A percentile compares a stretch with the other conserved stretches of the same genome.
Evolutionary conservation across 257 asterid species (phyloP).

Genomic region (Catharanthus roseus): DNA sequence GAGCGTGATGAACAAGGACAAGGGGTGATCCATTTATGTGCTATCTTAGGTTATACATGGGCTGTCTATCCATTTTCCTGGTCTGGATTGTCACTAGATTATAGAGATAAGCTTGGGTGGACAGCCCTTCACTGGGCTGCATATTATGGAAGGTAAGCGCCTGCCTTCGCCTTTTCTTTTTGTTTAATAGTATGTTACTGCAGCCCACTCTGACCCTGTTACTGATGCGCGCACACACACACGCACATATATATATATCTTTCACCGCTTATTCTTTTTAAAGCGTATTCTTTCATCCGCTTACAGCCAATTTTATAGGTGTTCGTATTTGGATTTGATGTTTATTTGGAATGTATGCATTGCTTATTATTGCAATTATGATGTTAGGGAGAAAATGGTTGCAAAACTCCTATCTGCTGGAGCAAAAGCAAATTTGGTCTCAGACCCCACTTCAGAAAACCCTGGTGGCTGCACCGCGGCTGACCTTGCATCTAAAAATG

Average conservation of each 20-base stretch:
- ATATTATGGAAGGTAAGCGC: slow-evolving; percentile 70
- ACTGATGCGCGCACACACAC: neutral
- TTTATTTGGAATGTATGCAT: neutral
- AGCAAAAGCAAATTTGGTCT: slow-evolving; percentile 85
- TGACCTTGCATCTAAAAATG: slow-evolving; percentile 82
- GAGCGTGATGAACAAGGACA: slow-evolving; percentile 91
- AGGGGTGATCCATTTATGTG: slow-evolving; percentile 92
- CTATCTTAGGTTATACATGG: slow-evolving; percentile 91
- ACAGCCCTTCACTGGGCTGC: slow-evolving; percentile 99
- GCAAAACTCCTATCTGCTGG: slow-evolving; percentile 88
- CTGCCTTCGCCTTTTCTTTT: neutral
- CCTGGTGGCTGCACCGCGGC: slow-evolving; percentile 83
- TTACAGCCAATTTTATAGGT: too few relatives aligned
- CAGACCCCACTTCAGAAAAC: slow-evolving; percentile 75
- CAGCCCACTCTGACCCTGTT: neutral
- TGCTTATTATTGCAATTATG: slow-evolving; percentile 16
- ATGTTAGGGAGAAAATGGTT: slow-evolving; percentile 86
- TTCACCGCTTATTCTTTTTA: too few relatives aligned
- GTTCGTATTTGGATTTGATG: too few relatives aligned
- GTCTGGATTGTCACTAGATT: slow-evolving; percentile 84
- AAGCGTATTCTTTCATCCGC: too few relatives aligned
- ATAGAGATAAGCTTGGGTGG: slow-evolving; percentile 94
- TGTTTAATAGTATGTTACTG: neutral
- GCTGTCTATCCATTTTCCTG: slow-evolving; percentile 68
- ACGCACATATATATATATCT: too few relatives aligned